Evolutionary conservation across 2,329 filamentous ascomycete species (phyloP).

Genomic region (Ophiostoma novo-ulmi): DNA sequence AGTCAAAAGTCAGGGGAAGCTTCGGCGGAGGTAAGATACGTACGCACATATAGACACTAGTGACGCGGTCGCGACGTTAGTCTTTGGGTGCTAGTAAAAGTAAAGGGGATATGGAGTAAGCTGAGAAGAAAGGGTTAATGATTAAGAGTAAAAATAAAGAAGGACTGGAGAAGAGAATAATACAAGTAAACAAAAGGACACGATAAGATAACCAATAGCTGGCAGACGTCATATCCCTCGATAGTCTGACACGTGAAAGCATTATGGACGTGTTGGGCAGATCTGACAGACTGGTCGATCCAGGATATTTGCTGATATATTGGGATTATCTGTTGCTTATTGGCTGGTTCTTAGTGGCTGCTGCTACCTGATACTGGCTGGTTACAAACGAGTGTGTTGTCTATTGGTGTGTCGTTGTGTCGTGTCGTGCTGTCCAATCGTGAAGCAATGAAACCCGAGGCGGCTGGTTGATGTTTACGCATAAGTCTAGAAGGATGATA

Average conservation of each 20-base stretch:
- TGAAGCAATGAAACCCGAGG: background rate
- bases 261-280: conserved; percentile 18
- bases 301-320: too few relatives aligned
- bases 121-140: too few relatives aligned
- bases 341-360: background rate
- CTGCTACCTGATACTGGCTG: background rate
- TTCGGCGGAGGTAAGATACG: background rate
- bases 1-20: background rate
- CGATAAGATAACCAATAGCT: background rate
- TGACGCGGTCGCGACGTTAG: conserved; percentile 2
- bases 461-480: background rate
- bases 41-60: background rate
- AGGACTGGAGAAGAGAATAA: background rate
- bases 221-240: background rate
- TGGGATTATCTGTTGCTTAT: too few relatives aligned
- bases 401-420: background rate
- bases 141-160: background rate
- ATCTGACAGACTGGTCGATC: background rate
- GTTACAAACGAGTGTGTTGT: background rate
- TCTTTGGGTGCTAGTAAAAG: background rate
- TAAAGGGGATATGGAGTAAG: background rate
- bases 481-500: background rate
- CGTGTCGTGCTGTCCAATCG: background rate
- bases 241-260: conserved; percentile 22
- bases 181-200: background rate